Base-by-base conservation (phyloP, 2,329 filamentous ascomycete genomes). In the Alternaria brassicicola region DNA sequence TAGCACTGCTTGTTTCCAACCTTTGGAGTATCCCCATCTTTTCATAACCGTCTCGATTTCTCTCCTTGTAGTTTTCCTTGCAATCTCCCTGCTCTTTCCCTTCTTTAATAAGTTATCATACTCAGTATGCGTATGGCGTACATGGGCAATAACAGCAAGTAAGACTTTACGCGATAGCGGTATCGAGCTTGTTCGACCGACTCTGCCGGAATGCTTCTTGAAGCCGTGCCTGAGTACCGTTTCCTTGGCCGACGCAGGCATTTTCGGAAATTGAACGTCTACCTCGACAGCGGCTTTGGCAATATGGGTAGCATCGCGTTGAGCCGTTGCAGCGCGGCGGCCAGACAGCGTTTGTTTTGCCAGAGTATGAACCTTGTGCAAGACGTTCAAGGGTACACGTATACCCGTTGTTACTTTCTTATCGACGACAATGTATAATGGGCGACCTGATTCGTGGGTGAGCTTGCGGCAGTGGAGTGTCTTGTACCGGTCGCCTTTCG, bases 71-170 rank as follows among this genome's bases (percentile, higher is more conserved):
- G 38, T 51, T 30, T 62, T 68, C 35, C 74, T 67, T 13, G 73
- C 75, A 15, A 60, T 61, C 1, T 69, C 62, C 41, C 67, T 67
- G 2, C 30, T 45, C 56, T 67, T 25, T 52, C 58, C 47, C 55
- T 6, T 62, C 64, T 25, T 41, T 13, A 45, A 52, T 49, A 53
- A 83, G 58, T 39, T 82, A 13, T 85, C 81, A 55, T 86, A 86
- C 1, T 73, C 63, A 0, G 83, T 85, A 42, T 83, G 77, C 3
- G 55, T 61, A 63, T 85, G 83, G 6, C 84, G 76, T 4, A 83
- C 76, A 60, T 85, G 80, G 3, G 84, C 83, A 21, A 78, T 69
- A 12, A 85, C 81, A 2, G 81, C 84, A 23, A 84, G 74, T 43
- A 70, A 63, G 4, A 79, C 81, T 61, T 78, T 83, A 13, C 75